Base-by-base conservation (phyloP, 1,284 basidiomycete genomes). In the Sparassis latifolia region DNA sequence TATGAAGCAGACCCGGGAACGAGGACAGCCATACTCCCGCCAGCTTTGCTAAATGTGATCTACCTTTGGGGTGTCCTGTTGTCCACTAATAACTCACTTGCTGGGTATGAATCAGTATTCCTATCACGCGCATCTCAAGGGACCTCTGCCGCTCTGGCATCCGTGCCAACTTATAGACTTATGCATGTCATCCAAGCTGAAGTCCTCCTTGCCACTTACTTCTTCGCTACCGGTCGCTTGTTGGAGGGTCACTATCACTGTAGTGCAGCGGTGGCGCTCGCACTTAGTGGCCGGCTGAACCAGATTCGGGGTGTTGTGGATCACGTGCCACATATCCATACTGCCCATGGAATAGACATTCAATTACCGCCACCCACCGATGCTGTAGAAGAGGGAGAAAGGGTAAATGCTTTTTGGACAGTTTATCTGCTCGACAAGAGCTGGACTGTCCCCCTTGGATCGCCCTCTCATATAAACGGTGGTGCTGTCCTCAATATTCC, bases 331-430 rank as follows among this genome's bases (percentile, higher is more conserved):
- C 32, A 45, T 31, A 52, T 53, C 27, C 48, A 56, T 10, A 47
- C 49, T 10, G 48, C 49, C 12, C 55, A 54, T 35, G 45, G 49
- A 12, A 48, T 54, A 47, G 50, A 57, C 30, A 49, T 51, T 40
- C 54, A 52, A 32, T 38, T 61, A 2, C 54, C 59, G 10, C 52
- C 51, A 1, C 51, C 60, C 5, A 50, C 46, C 9, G 70, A 75
- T 54, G 49, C 65, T 0, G 56, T 72, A 30, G 68, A 73, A 50
- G 69, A 74, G 42, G 69, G 68, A 10, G 75, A 77, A 56, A 64
- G 71, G 5, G 69, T 76, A 44, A 65, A 71, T 50, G 71, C 70
- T 0, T 76, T 76, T 52, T 78, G 76, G 76, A 63, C 63, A 10
- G 71, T 72, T 0, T 66, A 72, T 38, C 60, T 66, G 12, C 58